A percentile compares a stretch with the other conserved stretches of the same genome.
Evolutionary conservation across 495 filamentous ascomycete species (phyloP).

Genomic region (Elasticomyces elasticus): DNA sequence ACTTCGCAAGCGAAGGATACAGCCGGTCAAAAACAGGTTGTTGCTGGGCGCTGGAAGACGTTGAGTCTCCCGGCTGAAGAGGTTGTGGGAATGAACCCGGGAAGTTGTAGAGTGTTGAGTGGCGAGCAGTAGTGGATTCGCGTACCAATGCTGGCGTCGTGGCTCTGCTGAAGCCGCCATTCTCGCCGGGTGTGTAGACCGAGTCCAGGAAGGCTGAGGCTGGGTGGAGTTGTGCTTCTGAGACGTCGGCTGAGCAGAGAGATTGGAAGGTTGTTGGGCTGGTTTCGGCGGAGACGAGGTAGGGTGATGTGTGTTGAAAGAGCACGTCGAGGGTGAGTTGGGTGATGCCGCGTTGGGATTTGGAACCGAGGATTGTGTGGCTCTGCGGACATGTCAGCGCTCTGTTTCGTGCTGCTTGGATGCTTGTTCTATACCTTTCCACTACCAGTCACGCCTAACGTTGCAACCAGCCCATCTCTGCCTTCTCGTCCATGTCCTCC

Average conservation of each 20-base stretch:
- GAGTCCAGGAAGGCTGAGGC: conserved; percentile 71
- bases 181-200: conserved; percentile 55
- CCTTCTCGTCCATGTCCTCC: conserved; percentile 57
- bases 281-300: conserved; percentile 49
- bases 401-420: not conserved
- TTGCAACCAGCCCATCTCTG: conserved; percentile 82
- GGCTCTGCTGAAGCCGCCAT: conserved; percentile 7
- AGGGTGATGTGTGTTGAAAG: conserved; percentile 63
- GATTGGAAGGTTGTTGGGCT: conserved; percentile 56
- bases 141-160: conserved; percentile 71
- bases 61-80: not conserved
- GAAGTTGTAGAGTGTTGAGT: not conserved
- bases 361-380: conserved; percentile 91
- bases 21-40: conserved; percentile 16
- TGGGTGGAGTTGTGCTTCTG: conserved; percentile 72
- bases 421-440: conserved; percentile 62
- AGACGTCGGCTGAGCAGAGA: conserved; percentile 63
- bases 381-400: conserved; percentile 46
- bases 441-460: conserved; percentile 87
- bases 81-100: conserved; percentile 8
- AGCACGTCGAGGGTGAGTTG: conserved; percentile 86
- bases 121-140: conserved; percentile 11
- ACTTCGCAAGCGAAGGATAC: conserved; percentile 17
- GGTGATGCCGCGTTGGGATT: conserved; percentile 74
- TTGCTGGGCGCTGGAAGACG: not conserved